These are phyloP conservation scores for Erigeron philadelphicus DNA, from an alignment of 140 eudicot species.

Conservation along the genomic window DNA sequence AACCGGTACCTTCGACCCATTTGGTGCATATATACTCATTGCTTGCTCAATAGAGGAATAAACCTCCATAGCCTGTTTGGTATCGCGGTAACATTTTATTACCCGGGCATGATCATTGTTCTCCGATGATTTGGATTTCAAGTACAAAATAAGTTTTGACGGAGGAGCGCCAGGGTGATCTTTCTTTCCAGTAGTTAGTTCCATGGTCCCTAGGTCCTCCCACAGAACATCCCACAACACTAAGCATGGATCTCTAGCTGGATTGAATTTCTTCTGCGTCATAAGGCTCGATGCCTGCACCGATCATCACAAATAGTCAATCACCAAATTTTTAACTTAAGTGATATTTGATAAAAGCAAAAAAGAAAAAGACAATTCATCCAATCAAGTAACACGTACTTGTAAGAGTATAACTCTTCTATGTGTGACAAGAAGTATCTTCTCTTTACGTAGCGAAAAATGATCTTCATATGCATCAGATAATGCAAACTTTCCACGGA, in stretches of 20 bases:
- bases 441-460: constrained; percentile 79
- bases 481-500: constrained; percentile 93
- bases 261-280: constrained; percentile 79
- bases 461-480: constrained; percentile 99
- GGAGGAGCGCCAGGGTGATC: constrained; percentile 72
- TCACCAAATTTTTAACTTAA: not conserved
- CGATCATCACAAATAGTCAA: constrained; percentile 17
- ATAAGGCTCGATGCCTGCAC: constrained; percentile 72
- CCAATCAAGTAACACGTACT: constrained; percentile 36
- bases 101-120: constrained; percentile 71
- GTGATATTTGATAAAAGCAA: not conserved
- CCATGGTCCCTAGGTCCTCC: constrained; percentile 93
- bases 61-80: constrained; percentile 73
- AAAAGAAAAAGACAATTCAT: no score
- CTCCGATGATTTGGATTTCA: constrained; percentile 54
- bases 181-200: constrained; percentile 80
- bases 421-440: constrained; percentile 75
- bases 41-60: constrained; percentile 78
- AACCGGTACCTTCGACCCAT: constrained; percentile 54
- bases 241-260: constrained; percentile 93
- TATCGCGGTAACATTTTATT: constrained; percentile 73
- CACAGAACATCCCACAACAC: constrained; percentile 85
- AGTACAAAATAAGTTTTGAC: constrained; percentile 62
- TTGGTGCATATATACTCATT: constrained; percentile 63
- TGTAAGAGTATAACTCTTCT: constrained; percentile 85